phyloP scores from a whole-genome alignment of 2,329 filamentous ascomycete genomes.

The Decorospora gaudefroyi region DNA sequence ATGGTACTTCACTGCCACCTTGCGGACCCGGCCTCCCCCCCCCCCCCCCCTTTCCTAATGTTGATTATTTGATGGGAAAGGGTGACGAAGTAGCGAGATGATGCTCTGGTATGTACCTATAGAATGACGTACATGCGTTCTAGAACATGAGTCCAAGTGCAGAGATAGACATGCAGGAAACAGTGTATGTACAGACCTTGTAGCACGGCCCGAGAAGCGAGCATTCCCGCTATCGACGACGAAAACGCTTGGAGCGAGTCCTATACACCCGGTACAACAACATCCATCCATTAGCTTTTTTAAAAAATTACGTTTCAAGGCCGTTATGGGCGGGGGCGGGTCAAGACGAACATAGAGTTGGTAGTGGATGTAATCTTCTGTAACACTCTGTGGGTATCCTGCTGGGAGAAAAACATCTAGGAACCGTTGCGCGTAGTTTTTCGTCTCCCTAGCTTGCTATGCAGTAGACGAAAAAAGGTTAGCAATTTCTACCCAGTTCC shows the following conservation, averaged over 20 bases:
- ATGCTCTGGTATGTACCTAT: too few species aligned
- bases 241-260: slow-evolving; percentile 86
- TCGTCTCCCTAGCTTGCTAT: slow-evolving; percentile 11
- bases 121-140: too few species aligned
- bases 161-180: neutral
- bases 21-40: too few species aligned
- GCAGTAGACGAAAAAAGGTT: too few species aligned
- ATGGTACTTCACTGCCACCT: too few species aligned
- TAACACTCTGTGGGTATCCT: slow-evolving; percentile 87
- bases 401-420: slow-evolving; percentile 81
- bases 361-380: slow-evolving; percentile 79
- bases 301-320: too few species aligned
- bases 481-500: too few species aligned
- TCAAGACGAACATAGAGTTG: slow-evolving; percentile 63
- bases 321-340: slow-evolving; percentile 7
- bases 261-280: slow-evolving; percentile 45
- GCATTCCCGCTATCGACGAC: slow-evolving; percentile 75
- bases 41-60: too few species aligned
- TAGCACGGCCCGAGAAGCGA: slow-evolving; percentile 81
- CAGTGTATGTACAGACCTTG: slow-evolving; percentile 57
- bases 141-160: neutral
- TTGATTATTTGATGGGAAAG: too few species aligned
- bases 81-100: too few species aligned
- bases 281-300: slow-evolving; percentile 27
- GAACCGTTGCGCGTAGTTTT: slow-evolving; percentile 44